Evolutionary conservation across 2,329 filamentous ascomycete genomes (phyloP).

Genomic region (Trichoderma asperellum): DNA sequence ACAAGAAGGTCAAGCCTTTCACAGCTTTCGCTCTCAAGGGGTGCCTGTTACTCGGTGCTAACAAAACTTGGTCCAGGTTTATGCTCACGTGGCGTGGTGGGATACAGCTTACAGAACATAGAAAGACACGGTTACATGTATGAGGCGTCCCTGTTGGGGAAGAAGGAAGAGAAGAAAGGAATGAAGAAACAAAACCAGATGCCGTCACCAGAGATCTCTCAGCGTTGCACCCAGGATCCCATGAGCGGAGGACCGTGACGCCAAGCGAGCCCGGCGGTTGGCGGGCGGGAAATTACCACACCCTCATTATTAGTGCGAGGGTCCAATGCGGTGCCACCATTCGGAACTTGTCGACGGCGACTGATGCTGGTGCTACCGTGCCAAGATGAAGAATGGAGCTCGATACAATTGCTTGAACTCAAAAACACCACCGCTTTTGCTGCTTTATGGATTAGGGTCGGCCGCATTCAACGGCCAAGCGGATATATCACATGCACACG

Average conservation of each 20-base stretch:
- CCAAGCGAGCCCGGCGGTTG: slow-evolving; percentile 10
- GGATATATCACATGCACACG: background rate
- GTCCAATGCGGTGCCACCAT: background rate
- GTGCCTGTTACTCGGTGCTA: background rate
- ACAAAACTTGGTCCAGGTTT: background rate
- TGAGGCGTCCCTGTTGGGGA: background rate
- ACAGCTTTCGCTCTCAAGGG: background rate
- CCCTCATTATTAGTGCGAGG: background rate
- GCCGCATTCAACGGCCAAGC: background rate
- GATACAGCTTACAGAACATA: background rate
- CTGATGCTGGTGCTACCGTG: background rate
- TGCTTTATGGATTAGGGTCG: background rate
- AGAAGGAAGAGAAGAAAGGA: background rate
- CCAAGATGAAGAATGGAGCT: background rate
- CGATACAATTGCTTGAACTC: background rate
- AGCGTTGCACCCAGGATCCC: background rate
- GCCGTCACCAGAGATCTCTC: background rate
- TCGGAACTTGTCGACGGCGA: slow-evolving; percentile 8
- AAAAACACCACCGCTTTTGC: background rate
- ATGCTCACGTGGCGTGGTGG: background rate
- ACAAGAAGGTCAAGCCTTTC: slow-evolving; percentile 14
- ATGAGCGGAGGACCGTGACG: slow-evolving; percentile 11
- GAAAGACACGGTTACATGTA: background rate
- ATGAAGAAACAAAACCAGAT: background rate
- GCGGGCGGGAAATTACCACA: slow-evolving; percentile 3